These are phyloP conservation scores for Xylariaceae sp. DNA, from an alignment of 2,329 filamentous ascomycete genomes.

Conservation along the genomic window DNA sequence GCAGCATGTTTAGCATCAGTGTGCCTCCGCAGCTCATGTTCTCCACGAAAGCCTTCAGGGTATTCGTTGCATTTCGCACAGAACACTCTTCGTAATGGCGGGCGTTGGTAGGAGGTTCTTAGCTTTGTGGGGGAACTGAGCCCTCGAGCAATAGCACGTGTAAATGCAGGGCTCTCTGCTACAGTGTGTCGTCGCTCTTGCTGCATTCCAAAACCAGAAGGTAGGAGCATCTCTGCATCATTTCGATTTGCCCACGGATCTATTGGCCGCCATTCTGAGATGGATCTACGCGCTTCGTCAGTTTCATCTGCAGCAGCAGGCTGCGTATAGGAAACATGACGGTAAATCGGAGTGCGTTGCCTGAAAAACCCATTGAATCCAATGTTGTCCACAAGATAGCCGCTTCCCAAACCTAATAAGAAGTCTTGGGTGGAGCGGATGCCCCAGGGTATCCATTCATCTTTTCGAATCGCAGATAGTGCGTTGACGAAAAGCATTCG, in stretches of 20 bases:
- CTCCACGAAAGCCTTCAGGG: slow-evolving; percentile 82
- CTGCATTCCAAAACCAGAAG: slow-evolving; percentile 24
- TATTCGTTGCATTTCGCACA: slow-evolving; percentile 78
- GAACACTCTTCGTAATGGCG: slow-evolving; percentile 66
- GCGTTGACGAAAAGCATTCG: slow-evolving; percentile 40
- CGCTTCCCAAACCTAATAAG: slow-evolving; percentile 45
- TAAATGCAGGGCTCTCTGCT: slow-evolving; percentile 42
- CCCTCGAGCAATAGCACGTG: slow-evolving; percentile 35
- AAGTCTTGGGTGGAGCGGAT: slow-evolving; percentile 48
- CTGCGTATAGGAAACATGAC: slow-evolving; percentile 29
- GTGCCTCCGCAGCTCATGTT: slow-evolving; percentile 77
- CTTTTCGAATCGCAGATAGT: slow-evolving; percentile 43
- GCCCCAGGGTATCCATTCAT: slow-evolving; percentile 43
- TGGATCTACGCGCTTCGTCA: slow-evolving; percentile 35
- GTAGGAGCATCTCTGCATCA: slow-evolving; percentile 24
- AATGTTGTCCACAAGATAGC: slow-evolving; percentile 34
- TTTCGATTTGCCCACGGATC: slow-evolving; percentile 35
- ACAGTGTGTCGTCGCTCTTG: slow-evolving; percentile 43
- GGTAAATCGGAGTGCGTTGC: slow-evolving; percentile 34
- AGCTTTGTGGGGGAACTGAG: slow-evolving; percentile 42
- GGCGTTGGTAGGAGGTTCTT: slow-evolving; percentile 46
- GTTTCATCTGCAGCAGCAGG: slow-evolving; percentile 31
- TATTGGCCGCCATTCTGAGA: slow-evolving; percentile 37
- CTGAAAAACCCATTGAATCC: slow-evolving; percentile 41
- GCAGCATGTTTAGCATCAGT: slow-evolving; percentile 55